A percentile compares a stretch with the other conserved stretches of the same genome.
Conservation (phyloP, 129 eudicot genomes). For the Helianthus tuberosus region DNA sequence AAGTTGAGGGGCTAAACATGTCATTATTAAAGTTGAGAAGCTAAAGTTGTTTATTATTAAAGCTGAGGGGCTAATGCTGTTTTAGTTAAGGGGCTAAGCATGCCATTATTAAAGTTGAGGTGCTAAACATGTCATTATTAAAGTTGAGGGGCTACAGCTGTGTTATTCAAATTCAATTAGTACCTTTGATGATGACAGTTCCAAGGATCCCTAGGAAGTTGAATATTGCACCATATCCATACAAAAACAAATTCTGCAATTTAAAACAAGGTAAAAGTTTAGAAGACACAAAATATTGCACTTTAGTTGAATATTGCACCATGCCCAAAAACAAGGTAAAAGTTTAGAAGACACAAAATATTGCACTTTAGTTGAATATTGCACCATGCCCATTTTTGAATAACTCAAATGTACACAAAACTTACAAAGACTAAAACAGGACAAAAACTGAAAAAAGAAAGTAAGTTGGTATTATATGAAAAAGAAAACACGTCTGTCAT, state of each 20-base stretch:
- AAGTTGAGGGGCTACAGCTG: too few species aligned
- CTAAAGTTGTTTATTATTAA: too few species aligned
- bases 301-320: neutral
- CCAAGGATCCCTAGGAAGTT: constrained; percentile 90
- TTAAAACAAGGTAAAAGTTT: constrained; percentile 13
- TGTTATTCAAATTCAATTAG: neutral
- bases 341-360: constrained; percentile 2
- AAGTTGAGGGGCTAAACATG: too few species aligned
- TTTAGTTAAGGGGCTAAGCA: too few species aligned
- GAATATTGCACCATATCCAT: constrained; percentile 99
- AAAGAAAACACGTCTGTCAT: neutral
- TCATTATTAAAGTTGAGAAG: too few species aligned
- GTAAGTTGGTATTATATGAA: neutral
- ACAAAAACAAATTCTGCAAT: constrained; percentile 88
- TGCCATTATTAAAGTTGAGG: too few species aligned
- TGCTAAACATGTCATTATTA: too few species aligned
- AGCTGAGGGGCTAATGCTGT: too few species aligned
- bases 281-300: constrained; percentile 6
- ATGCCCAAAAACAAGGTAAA: constrained; percentile 18
- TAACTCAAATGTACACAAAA: neutral
- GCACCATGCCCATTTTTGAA: constrained; percentile 1
- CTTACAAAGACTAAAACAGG: neutral
- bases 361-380: neutral
- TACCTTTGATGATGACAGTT: constrained; percentile 83
- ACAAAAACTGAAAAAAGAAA: neutral